phyloP scores from a whole-genome alignment of 2,329 filamentous ascomycete genomes.

The Trichoderma pleuroti region DNA sequence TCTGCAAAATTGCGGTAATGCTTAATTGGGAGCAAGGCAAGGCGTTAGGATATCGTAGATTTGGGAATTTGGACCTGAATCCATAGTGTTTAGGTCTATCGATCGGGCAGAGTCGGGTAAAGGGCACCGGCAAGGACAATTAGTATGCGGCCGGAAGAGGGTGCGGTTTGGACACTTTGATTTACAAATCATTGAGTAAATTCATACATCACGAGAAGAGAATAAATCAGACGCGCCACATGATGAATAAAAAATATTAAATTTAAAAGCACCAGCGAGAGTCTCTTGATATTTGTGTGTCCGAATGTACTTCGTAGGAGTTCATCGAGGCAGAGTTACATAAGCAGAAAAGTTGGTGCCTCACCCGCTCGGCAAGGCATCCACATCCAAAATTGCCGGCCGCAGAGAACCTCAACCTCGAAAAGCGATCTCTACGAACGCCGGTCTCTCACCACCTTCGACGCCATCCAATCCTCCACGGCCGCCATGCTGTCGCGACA shows the following conservation, averaged over 20 bases:
- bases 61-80: not conserved
- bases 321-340: conserved; percentile 25
- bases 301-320: no score
- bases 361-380: conserved; percentile 36
- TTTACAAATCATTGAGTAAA: conserved; percentile 3
- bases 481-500: conserved; percentile 58
- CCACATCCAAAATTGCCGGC: conserved; percentile 43
- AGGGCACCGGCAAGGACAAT: not conserved
- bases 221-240: not conserved
- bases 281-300: not conserved
- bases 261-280: not conserved
- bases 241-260: not conserved
- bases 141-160: not conserved
- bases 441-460: conserved; percentile 28
- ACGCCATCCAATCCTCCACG: conserved; percentile 24
- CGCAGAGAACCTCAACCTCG: conserved; percentile 32
- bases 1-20: conserved; percentile 9
- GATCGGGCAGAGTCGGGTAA: conserved; percentile 15
- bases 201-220: conserved; percentile 9
- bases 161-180: not conserved
- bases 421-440: conserved; percentile 33
- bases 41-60: conserved; percentile 25
- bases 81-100: not conserved
- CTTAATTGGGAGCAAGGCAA: conserved; percentile 18
- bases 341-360: conserved; percentile 38